Conservation (phyloP, 192 early-diverging fungal genomes). For the Kickxella alabastrina region DNA sequence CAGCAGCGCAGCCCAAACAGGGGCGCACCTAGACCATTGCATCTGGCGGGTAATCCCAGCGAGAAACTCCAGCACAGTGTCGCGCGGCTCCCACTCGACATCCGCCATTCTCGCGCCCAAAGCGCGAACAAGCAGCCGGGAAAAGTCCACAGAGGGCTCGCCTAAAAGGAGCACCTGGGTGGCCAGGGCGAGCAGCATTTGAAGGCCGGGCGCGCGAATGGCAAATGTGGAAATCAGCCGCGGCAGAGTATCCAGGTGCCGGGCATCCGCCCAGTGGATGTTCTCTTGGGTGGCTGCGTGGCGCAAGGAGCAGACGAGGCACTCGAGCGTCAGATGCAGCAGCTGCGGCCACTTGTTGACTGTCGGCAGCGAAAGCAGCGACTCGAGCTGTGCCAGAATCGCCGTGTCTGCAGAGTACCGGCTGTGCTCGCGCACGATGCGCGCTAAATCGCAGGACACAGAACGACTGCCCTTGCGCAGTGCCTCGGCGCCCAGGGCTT, state of each 20-base stretch:
- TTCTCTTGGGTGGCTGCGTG: too few relatives aligned
- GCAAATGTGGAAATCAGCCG: conserved; percentile 22
- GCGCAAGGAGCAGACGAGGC: conserved; percentile 10
- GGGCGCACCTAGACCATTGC: not conserved
- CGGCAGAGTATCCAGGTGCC: conserved; percentile 12
- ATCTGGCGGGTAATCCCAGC: not conserved
- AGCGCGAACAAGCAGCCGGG: not conserved
- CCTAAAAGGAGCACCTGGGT: conserved; percentile 9
- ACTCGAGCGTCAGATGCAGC: conserved; percentile 24
- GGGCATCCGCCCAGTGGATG: not conserved
- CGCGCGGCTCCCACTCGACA: conserved; percentile 45
- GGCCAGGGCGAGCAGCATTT: conserved; percentile 22
- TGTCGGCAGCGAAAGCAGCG: not conserved
- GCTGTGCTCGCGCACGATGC: not conserved
- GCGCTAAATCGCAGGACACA: not conserved
- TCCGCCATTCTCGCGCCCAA: conserved; percentile 22
- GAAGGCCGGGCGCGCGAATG: conserved; percentile 29
- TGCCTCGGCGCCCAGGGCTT: too few relatives aligned
- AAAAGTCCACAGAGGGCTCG: not conserved
- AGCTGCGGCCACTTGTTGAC: conserved; percentile 7
- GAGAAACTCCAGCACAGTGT: conserved; percentile 40
- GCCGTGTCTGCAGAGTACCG: not conserved
- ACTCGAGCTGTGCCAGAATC: not conserved
- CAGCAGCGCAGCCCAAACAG: conserved; percentile 7
- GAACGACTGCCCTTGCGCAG: too few relatives aligned